Evolutionary conservation across 805 yeast genomes (phyloP), one percentile per base, ranked within the genome.

Genomic region (Myxozyma geophila): DNA sequence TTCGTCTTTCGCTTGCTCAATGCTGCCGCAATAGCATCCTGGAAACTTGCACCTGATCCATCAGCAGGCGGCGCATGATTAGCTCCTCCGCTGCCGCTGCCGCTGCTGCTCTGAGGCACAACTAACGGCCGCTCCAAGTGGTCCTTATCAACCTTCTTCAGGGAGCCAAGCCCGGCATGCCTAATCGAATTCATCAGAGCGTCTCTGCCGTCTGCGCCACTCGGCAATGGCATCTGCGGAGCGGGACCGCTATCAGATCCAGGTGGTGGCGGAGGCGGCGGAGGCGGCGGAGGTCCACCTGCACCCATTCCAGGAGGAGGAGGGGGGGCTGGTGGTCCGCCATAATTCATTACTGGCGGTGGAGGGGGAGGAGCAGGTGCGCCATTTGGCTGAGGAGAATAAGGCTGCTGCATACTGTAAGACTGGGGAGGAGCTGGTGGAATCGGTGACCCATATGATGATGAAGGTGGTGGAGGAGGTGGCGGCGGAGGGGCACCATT

Each of bases 11-110:
- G 83, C 61, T 85, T 84, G 71, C 82, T 89, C 68, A 93, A 81
- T 2, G 98, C 98, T 17, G 89, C 89, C 9, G 96, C 91, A 58
- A 92, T 78, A 0, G 97, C 97, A 75, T 90, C 96, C 1, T 96
- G 97, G 63, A 92, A 77, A 13, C 84, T 80, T 1, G 85, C 88
- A 0, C 88, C 85, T 53, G 82, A 85, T 2, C 83, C 86, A 12
- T 79, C 77, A 3, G 77, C 80, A n/a, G 76, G 76, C 13, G 80
- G 72, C 9, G 79, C 72, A n/a, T 78, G 70, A 10, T 76, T 75
- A 7, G 74, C 63, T 0, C 75, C 63, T 0, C 75, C 67, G 1
- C 77, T 70, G 0, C 83, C 80, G 43, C 58, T 47, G 37, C 58
- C 51, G 12, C 60, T 54, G 15, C 52, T 39, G 33, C 17, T 46